A percentile compares a stretch with the other conserved stretches of the same genome.
Conservation (phyloP, 306 rosid species). For the Boehmeria nivea region DNA sequence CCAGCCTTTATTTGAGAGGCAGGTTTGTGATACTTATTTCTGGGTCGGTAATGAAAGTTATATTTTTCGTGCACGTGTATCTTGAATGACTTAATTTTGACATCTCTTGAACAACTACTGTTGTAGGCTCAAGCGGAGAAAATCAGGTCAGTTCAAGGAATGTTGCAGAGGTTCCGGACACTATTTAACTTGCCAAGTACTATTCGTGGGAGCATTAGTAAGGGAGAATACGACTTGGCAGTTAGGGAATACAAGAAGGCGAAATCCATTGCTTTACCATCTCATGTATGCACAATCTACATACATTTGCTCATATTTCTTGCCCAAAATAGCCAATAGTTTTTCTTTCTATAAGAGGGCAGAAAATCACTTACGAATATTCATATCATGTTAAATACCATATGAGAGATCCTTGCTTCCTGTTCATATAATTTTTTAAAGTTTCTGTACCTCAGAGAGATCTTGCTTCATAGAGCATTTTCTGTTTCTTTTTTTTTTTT, state of each 20-base stretch:
- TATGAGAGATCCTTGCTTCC: no score
- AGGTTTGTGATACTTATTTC: slow-evolving; percentile 52
- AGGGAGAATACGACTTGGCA: slow-evolving; percentile 98
- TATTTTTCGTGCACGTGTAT: slow-evolving; percentile 22
- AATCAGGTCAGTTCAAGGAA: slow-evolving; percentile 96
- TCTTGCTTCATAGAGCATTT: background rate
- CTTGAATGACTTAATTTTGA: slow-evolving; percentile 22
- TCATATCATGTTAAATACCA: background rate
- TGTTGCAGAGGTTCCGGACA: slow-evolving; percentile 96
- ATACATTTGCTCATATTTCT: background rate
- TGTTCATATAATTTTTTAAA: no score
- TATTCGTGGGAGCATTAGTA: slow-evolving; percentile 87
- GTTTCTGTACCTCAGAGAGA: background rate
- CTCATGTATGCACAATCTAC: slow-evolving; percentile 62
- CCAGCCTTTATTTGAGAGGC: slow-evolving; percentile 93
- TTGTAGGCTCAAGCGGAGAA: slow-evolving; percentile 97
- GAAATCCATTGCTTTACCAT: slow-evolving; percentile 89
- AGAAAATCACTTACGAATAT: background rate
- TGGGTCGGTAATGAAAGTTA: slow-evolving; percentile 15
- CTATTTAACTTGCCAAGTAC: slow-evolving; percentile 93
- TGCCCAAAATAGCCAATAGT: background rate
- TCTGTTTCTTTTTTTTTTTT: slow-evolving; percentile 12
- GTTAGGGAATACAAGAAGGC: slow-evolving; percentile 99
- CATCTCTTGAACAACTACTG: slow-evolving; percentile 22
- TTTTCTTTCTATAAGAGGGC: no score